A percentile compares a stretch with the other conserved stretches of the same genome.
phyloP scores from a whole-genome alignment of 768 basidiomycete genomes.

The Gyrodon lividus region DNA sequence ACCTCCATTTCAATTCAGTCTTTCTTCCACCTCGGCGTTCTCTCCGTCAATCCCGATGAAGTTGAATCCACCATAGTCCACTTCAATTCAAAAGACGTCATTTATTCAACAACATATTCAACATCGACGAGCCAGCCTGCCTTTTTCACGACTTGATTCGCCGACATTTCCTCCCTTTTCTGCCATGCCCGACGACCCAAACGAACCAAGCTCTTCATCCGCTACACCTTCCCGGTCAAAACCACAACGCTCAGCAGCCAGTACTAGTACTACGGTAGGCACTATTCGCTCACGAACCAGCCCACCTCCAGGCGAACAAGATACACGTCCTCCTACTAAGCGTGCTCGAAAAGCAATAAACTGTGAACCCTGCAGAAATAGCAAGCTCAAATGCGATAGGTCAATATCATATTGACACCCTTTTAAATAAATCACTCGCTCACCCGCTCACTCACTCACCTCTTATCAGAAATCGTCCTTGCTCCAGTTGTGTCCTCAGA shows the following conservation, averaged over 20 bases:
- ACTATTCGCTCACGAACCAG: conserved; percentile 48
- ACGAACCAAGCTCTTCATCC: conserved; percentile 9
- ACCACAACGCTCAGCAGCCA: conserved; percentile 6
- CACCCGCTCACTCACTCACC: too few species aligned
- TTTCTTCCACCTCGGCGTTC: background rate
- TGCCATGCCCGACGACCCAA: conserved; percentile 32
- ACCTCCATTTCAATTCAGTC: background rate
- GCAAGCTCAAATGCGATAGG: conserved; percentile 90
- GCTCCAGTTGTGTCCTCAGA: conserved; percentile 82
- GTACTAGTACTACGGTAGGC: conserved; percentile 23
- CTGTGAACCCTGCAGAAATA: conserved; percentile 84
- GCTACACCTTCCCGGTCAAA: conserved; percentile 12
- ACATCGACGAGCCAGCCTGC: background rate
- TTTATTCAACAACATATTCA: background rate
- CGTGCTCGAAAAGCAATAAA: conserved; percentile 86
- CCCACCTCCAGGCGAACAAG: conserved; percentile 52
- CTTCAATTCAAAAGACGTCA: background rate
- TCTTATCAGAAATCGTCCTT: conserved; percentile 70
- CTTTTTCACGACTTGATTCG: conserved; percentile 11
- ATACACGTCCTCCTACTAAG: conserved; percentile 71
- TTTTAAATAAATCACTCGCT: too few species aligned
- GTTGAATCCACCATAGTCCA: too few species aligned
- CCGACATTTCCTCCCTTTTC: background rate
- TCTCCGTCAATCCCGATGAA: background rate
- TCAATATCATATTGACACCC: conserved; percentile 30